phyloP scores from a whole-genome alignment of 75 land plant genomes.

The Larix kaempferi region DNA sequence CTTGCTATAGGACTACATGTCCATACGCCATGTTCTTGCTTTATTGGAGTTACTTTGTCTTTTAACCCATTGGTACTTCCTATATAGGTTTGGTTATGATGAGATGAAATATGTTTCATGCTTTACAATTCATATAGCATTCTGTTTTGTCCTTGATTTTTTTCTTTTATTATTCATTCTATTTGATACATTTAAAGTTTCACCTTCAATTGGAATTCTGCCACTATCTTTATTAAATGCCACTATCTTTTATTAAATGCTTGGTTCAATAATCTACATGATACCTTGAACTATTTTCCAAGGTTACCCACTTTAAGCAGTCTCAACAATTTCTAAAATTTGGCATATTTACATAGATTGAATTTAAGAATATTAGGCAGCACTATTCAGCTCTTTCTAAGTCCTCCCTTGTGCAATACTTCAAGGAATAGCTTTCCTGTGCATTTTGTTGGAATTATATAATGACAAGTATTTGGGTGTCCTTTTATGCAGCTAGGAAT shows the following conservation, averaged over 20 bases:
- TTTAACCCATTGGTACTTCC: background rate
- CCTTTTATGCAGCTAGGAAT: constrained; percentile 37
- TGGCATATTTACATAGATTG: background rate
- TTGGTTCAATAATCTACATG: background rate
- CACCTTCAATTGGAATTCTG: background rate
- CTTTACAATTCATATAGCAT: background rate
- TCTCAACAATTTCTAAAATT: background rate
- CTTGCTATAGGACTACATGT: background rate
- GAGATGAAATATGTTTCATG: background rate
- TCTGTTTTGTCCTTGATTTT: background rate
- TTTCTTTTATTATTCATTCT: background rate
- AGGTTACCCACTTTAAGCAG: background rate
- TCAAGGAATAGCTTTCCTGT: background rate
- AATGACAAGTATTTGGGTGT: constrained; percentile 3
- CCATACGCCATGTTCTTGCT: no score
- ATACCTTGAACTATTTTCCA: background rate
- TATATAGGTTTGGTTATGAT: background rate
- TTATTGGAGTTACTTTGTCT: background rate
- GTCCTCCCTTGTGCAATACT: background rate
- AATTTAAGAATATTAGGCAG: background rate
- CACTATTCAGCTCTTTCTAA: background rate
- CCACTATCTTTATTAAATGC: no score
- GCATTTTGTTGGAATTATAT: background rate
- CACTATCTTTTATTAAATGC: background rate
- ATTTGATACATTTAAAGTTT: background rate